Conservation (phyloP, 108 stramenopile species). For the Discostella stelligeroides region DNA sequence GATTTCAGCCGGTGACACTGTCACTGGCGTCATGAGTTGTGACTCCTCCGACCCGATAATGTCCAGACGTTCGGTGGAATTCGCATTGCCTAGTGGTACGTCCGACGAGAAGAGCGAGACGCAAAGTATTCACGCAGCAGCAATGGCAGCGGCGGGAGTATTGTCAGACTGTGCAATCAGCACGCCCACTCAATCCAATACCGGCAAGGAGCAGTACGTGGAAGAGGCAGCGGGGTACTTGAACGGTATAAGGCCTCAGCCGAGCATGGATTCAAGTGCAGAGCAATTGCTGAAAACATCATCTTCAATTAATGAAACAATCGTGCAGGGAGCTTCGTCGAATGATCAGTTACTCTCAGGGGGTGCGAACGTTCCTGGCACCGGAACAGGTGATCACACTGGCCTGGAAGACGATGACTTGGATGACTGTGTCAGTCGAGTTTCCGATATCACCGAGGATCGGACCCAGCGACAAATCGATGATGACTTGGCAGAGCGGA, state of each 20-base stretch:
- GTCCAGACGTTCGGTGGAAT: neutral
- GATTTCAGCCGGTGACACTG: neutral
- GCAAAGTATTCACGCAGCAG: neutral
- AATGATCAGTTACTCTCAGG: neutral
- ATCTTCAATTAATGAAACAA: too few relatives aligned
- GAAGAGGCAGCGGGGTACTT: neutral
- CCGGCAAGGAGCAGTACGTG: neutral
- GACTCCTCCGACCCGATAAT: neutral
- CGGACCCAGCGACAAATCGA: constrained; percentile 77
- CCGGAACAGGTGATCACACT: constrained; percentile 7
- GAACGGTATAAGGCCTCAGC: neutral
- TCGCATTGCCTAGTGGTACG: neutral
- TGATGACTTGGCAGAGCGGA: constrained; percentile 53
- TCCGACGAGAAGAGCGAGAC: neutral
- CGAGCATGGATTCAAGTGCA: too few relatives aligned
- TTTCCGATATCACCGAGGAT: constrained; percentile 86
- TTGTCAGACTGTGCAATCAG: neutral
- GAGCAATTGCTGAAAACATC: too few relatives aligned
- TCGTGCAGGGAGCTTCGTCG: neutral
- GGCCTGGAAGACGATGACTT: constrained; percentile 44
- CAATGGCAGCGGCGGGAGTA: neutral
- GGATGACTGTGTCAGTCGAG: constrained; percentile 70
- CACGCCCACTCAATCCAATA: constrained; percentile 1
- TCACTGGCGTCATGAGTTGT: neutral
- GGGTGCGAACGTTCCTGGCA: neutral